Base-by-base conservation (phyloP, 768 basidiomycete genomes). In the Mycena metata region DNA sequence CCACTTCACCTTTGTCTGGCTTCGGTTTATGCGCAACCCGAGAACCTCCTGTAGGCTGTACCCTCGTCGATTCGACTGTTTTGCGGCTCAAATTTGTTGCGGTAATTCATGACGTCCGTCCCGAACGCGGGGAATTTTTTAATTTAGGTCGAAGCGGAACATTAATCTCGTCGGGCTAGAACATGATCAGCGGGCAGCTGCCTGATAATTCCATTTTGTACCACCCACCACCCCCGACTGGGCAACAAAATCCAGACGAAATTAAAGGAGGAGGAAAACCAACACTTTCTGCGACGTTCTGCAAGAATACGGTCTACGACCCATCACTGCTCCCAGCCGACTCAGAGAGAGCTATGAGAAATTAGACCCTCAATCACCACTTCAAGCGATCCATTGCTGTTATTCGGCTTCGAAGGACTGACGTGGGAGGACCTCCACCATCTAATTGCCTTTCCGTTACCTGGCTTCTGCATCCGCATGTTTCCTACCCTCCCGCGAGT, bases 341-440 rank as follows among this genome's bases (percentile, higher is more conserved):
- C 30, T 30, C 30, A 30, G 6, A 30, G 3, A 30, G 30, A 30
- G 30, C 30, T 11, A 16, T 50, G 24, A 21, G 15, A 3, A 52
- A 52, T 52, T 26, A 30, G 17, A 16, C 19, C n/a, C 51, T 52
- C 26, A 52, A 52, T 52, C 51, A 19, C 51, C 51, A 30, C 51
- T 52, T 12, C 3, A 3, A 30, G 30, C 30, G 30, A 3, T 30
- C 30, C 30, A 30, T 3, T 30, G 30, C 30, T 30, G 30, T 30
- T 30, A 6, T 52, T 24, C 51, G 30, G 30, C 35, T 33, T 26
- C 16, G 9, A 8, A 7, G 51, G 26, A 6, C 23, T 52, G 51
- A 52, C 51, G 51, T 52, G 51, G 26, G 51, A 52, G 15, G 51
- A 52, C 51, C 19, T 15, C 2, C 17, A 6, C 30, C 17, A n/a